Percentiles rank a stretch among this genome's conserved stretches.
Conservation (phyloP, 176 grass and related monocot genomes). For the Pontederia crassipes region DNA sequence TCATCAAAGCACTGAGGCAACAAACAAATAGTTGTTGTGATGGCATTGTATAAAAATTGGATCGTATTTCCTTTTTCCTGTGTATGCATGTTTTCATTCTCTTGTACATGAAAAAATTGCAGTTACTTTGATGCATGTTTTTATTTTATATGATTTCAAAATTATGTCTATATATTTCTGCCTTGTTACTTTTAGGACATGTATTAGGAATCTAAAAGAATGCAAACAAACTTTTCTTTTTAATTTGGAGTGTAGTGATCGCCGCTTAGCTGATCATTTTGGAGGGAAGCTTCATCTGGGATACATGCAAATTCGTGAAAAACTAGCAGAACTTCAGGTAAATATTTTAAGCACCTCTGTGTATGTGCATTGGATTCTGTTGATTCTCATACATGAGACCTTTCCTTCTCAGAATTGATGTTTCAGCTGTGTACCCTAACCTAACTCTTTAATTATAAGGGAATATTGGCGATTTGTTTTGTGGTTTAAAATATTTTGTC, state of each 20-base stretch:
- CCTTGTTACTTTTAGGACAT: no score
- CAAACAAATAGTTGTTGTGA: no score
- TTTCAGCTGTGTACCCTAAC: not conserved
- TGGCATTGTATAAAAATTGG: no score
- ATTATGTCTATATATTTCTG: no score
- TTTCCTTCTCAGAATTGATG: not conserved
- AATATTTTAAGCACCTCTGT: not conserved
- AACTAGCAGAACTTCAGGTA: constrained; percentile 63
- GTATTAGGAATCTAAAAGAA: constrained; percentile 2
- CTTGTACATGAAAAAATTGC: no score
- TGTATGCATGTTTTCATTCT: no score
- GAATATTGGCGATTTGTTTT: not conserved
- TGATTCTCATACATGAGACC: constrained; percentile 1
- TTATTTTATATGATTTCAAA: no score
- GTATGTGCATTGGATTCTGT: constrained; percentile 8
- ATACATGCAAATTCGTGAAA: constrained; percentile 91
- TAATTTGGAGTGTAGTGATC: constrained; percentile 51
- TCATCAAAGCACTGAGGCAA: no score
- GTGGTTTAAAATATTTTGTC: not conserved
- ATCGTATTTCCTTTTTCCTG: no score
- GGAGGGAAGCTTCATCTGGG: constrained; percentile 97
- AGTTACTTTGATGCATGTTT: no score
- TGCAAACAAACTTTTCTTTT: constrained; percentile 1
- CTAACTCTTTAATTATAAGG: not conserved
- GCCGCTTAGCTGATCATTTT: constrained; percentile 97